Evolutionary conservation across 1,284 basidiomycete species (phyloP).

Genomic region (Mycena sp.): DNA sequence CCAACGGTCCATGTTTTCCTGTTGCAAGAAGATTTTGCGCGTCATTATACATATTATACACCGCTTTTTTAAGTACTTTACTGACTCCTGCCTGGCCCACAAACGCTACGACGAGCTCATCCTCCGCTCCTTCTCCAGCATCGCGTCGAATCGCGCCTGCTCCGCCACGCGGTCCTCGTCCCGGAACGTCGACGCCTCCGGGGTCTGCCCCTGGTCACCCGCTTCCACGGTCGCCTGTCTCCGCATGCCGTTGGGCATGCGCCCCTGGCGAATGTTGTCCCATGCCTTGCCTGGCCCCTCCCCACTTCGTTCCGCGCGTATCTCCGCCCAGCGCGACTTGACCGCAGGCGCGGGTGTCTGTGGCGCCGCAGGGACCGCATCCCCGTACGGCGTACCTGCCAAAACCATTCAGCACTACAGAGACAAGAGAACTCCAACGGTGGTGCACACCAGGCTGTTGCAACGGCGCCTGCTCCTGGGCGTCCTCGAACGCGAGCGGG

Average conservation of each 20-base stretch:
- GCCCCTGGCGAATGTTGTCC: constrained; percentile 28
- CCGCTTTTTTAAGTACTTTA: too few relatives aligned
- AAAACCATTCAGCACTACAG: too few relatives aligned
- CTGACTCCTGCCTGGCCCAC: too few relatives aligned
- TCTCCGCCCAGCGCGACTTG: constrained; percentile 29
- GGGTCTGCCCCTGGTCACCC: neutral
- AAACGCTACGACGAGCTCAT: constrained; percentile 16
- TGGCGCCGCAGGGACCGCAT: too few relatives aligned
- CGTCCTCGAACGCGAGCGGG: neutral
- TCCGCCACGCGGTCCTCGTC: constrained; percentile 22
- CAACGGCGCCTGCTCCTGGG: constrained; percentile 3
- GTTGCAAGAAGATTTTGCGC: too few relatives aligned
- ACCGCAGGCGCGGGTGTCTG: neutral
- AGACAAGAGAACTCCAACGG: too few relatives aligned
- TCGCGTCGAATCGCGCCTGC: constrained; percentile 26
- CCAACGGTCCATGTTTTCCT: too few relatives aligned
- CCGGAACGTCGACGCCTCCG: constrained; percentile 4
- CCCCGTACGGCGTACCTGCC: neutral
- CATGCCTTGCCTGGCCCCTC: constrained; percentile 19
- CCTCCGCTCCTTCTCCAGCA: constrained; percentile 25
- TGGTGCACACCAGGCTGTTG: constrained; percentile 20
- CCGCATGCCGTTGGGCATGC: constrained; percentile 18
- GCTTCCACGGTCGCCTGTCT: neutral
- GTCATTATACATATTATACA: too few relatives aligned
- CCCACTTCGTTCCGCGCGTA: constrained; percentile 19